phyloP scores from a whole-genome alignment of 169 alveolate species.

The Cryptosporidium canis region DNA sequence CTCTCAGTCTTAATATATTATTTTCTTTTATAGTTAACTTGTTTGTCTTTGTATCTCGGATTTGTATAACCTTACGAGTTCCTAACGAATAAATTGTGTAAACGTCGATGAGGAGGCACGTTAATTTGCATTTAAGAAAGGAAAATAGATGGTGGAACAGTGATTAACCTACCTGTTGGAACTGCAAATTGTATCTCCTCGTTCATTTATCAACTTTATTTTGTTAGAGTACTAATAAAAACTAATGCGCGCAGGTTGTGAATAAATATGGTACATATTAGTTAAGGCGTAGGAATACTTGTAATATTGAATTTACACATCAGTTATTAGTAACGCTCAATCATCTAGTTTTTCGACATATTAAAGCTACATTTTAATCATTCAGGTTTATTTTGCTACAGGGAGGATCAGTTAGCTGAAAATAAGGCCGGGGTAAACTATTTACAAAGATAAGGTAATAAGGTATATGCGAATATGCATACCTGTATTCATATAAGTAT shows the following conservation, averaged over 20 bases:
- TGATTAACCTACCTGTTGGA: slow-evolving; percentile 59
- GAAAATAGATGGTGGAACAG: neutral
- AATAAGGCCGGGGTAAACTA: no score
- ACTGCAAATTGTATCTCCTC: slow-evolving; percentile 42
- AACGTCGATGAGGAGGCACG: neutral
- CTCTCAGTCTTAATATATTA: slow-evolving; percentile 79
- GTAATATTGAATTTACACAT: no score
- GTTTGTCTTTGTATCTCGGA: slow-evolving; percentile 55
- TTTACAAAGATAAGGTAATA: no score
- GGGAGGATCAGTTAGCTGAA: no score
- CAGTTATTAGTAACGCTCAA: no score
- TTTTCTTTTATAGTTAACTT: slow-evolving; percentile 40
- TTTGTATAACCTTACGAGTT: slow-evolving; percentile 27
- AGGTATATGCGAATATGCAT: neutral
- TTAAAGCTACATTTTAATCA: no score
- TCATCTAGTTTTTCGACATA: no score
- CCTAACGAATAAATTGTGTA: neutral
- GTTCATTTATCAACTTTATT: slow-evolving; percentile 6
- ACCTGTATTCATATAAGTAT: neutral
- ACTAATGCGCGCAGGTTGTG: neutral
- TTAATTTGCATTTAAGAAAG: neutral
- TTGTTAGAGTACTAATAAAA: neutral
- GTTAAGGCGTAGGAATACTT: no score
- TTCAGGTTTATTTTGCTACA: no score
- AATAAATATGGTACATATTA: no score